A percentile compares a stretch with the other conserved stretches of the same genome.
Evolutionary conservation across 306 rosid species (phyloP).

Genomic region (Argentina anserina): DNA sequence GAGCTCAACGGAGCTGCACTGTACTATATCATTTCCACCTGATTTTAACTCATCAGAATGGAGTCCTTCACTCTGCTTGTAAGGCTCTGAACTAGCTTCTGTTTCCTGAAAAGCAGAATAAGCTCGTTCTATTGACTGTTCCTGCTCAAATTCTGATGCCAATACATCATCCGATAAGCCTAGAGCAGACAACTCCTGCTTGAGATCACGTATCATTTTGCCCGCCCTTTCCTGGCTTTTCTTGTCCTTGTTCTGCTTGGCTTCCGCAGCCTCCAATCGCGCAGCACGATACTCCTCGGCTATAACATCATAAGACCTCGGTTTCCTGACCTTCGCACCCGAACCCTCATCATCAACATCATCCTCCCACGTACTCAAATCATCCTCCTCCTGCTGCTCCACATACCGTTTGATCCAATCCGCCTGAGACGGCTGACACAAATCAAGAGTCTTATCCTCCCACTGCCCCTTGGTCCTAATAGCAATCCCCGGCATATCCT

Average conservation of each 20-base stretch:
- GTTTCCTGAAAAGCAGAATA: conserved; percentile 38
- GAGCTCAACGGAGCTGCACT: conserved; percentile 30
- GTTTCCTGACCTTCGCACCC: conserved; percentile 39
- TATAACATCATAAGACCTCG: conserved; percentile 71
- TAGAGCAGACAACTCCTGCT: conserved; percentile 68
- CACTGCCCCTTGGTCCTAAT: conserved; percentile 51
- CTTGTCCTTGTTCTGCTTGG: conserved; percentile 68
- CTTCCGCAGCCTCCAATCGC: conserved; percentile 73
- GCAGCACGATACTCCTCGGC: conserved; percentile 77
- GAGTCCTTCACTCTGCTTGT: conserved; percentile 20
- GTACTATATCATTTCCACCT: conserved; percentile 32
- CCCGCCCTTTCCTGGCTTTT: conserved; percentile 76
- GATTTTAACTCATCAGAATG: conserved; percentile 37
- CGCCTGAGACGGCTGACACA: conserved; percentile 70
- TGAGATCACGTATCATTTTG: conserved; percentile 62
- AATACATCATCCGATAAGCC: conserved; percentile 66
- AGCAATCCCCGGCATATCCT: conserved; percentile 47
- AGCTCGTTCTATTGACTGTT: conserved; percentile 30
- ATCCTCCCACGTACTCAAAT: conserved; percentile 70
- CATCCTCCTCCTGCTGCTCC: conserved; percentile 82
- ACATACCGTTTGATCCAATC: conserved; percentile 89
- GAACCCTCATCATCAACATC: conserved; percentile 35
- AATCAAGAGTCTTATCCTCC: conserved; percentile 57
- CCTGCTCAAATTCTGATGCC: conserved; percentile 61
- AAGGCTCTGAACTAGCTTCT: conserved; percentile 30